Percentiles rank a stretch among this genome's conserved stretches.
Evolutionary conservation across 2,329 filamentous ascomycete genomes (phyloP).

Genomic region (Cordyceps fumosorosea): DNA sequence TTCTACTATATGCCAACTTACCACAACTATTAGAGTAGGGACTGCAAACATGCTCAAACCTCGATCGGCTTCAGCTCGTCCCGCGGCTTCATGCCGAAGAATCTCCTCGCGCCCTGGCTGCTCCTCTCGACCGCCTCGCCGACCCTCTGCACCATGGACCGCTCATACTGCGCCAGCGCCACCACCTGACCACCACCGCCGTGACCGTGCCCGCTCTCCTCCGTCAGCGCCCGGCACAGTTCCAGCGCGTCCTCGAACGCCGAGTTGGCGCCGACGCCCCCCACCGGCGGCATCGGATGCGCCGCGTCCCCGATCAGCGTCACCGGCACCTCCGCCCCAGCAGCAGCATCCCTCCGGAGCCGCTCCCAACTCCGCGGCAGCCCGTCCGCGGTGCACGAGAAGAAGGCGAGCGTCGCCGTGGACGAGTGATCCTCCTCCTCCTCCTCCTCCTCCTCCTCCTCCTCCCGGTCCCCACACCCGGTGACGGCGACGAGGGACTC

Average conservation of each 20-base stretch:
- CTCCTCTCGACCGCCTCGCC: not conserved
- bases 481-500: not conserved
- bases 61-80: not conserved
- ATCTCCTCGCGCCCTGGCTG: not conserved
- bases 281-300: slow-evolving; percentile 13
- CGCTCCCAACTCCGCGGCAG: not conserved
- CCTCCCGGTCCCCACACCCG: not conserved
- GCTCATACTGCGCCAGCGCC: slow-evolving; percentile 2
- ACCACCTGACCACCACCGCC: too few species aligned
- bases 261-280: slow-evolving; percentile 12
- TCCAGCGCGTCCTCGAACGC: slow-evolving; percentile 13
- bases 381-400: not conserved
- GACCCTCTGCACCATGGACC: slow-evolving; percentile 1
- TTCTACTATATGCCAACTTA: not conserved
- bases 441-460: too few species aligned
- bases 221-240: not conserved
- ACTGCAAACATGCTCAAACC: not conserved
- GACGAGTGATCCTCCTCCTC: not conserved
- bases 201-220: not conserved
- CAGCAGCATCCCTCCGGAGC: not conserved
- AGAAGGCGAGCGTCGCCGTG: not conserved
- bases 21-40: too few species aligned
- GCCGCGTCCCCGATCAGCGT: slow-evolving; percentile 16
- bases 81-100: slow-evolving; percentile 12
- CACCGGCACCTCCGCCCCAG: not conserved